A percentile compares a stretch with the other conserved stretches of the same genome.
These are phyloP conservation scores for Amniculicola lignicola DNA, from an alignment of 495 filamentous ascomycete genomes.

Conservation along the genomic window DNA sequence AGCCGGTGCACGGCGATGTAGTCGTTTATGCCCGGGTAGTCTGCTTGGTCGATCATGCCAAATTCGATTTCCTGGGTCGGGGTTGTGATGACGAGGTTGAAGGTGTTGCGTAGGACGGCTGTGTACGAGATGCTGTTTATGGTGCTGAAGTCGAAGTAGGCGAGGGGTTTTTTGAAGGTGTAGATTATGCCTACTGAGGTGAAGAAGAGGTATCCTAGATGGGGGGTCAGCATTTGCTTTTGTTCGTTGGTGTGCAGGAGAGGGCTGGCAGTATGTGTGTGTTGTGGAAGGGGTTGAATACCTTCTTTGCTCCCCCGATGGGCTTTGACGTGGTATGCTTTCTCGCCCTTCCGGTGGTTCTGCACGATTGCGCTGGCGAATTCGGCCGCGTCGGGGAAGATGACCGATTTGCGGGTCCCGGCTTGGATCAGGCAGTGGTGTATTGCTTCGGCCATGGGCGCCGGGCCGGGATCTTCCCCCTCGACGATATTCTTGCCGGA, in stretches of 20 bases:
- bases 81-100: slow-evolving; percentile 80
- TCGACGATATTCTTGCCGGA: slow-evolving; percentile 31
- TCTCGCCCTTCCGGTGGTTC: slow-evolving; percentile 82
- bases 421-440: slow-evolving; percentile 25
- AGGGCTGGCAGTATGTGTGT: too few species aligned
- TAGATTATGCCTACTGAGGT: slow-evolving; percentile 82
- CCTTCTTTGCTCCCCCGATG: slow-evolving; percentile 92
- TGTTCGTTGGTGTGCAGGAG: too few species aligned
- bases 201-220: slow-evolving; percentile 79
- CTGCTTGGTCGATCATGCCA: slow-evolving; percentile 46
- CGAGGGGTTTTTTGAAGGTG: slow-evolving; percentile 91
- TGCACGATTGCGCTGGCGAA: slow-evolving; percentile 77
- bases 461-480: slow-evolving; percentile 30
- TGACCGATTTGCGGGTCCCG: slow-evolving; percentile 58
- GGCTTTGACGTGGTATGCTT: slow-evolving; percentile 87
- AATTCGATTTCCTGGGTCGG: slow-evolving; percentile 42
- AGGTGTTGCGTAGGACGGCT: slow-evolving; percentile 84
- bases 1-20: slow-evolving; percentile 79
- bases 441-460: slow-evolving; percentile 43
- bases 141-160: slow-evolving; percentile 76
- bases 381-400: slow-evolving; percentile 65
- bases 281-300: slow-evolving; percentile 35
- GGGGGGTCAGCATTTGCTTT: not conserved
- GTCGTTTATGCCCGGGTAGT: slow-evolving; percentile 67
- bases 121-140: slow-evolving; percentile 86